A percentile compares a stretch with the other conserved stretches of the same genome.
Evolutionary conservation across 805 yeast species (phyloP).

Genomic region (Lachancea cidri): DNA sequence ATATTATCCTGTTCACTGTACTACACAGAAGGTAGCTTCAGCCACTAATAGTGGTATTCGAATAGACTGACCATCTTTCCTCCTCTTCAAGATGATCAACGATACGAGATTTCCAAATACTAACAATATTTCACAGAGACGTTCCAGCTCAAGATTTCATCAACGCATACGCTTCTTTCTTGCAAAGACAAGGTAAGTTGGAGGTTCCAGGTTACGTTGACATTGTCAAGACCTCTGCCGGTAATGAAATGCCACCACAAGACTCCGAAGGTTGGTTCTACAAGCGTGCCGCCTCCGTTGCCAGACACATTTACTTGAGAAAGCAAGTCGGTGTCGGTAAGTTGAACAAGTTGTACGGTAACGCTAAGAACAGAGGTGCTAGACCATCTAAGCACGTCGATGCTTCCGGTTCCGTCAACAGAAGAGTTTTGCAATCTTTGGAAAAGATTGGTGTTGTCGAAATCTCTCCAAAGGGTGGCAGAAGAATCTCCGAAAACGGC

Average conservation of each 20-base stretch:
- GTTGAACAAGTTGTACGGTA: constrained; percentile 98
- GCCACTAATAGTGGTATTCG: too few relatives aligned
- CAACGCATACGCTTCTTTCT: constrained; percentile 98
- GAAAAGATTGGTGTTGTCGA: constrained; percentile 98
- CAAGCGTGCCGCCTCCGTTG: constrained; percentile 99
- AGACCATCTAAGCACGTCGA: constrained; percentile 98
- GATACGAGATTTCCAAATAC: constrained; percentile 19
- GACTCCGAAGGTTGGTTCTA: constrained; percentile 99
- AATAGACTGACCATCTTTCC: too few relatives aligned
- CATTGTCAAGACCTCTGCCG: constrained; percentile 97
- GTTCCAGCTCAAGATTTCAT: constrained; percentile 99
- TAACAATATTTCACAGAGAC: constrained; percentile 65
- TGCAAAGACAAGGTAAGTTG: constrained; percentile 99
- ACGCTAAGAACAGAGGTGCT: constrained; percentile 98
- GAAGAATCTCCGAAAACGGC: constrained; percentile 98
- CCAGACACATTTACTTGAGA: constrained; percentile 99
- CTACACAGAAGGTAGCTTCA: too few relatives aligned
- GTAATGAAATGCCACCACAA: constrained; percentile 99
- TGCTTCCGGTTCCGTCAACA: constrained; percentile 99
- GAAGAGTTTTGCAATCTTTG: constrained; percentile 95
- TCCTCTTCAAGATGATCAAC: too few relatives aligned
- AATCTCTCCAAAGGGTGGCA: constrained; percentile 96
- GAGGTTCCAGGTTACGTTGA: constrained; percentile 99
- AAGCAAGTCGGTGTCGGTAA: constrained; percentile 99
- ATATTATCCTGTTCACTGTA: too few relatives aligned